A percentile compares a stretch with the other conserved stretches of the same genome.
phyloP scores from a whole-genome alignment of 1,284 basidiomycete species.

The Cutaneotrichosporon curvatum region DNA sequence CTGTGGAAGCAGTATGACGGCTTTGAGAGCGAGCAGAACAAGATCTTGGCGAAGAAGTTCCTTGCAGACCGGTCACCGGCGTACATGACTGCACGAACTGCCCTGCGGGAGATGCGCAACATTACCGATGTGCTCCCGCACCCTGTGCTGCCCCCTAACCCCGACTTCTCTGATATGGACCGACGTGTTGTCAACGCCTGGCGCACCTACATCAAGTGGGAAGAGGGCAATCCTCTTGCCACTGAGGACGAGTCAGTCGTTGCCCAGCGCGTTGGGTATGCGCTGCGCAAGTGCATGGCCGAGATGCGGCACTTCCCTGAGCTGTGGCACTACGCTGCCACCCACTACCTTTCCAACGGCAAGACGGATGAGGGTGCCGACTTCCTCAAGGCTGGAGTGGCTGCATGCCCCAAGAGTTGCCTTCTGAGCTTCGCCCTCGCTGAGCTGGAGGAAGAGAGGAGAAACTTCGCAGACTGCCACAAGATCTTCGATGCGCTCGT shows the following conservation, averaged over 20 bases:
- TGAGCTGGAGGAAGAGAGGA: conserved; percentile 67
- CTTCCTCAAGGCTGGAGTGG: conserved; percentile 76
- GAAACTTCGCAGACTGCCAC: conserved; percentile 63
- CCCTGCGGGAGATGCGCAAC: conserved; percentile 68
- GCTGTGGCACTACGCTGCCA: conserved; percentile 91
- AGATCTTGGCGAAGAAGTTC: conserved; percentile 94
- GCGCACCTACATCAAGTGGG: conserved; percentile 91
- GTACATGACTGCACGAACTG: conserved; percentile 89
- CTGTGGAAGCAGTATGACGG: conserved; percentile 93
- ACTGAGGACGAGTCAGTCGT: conserved; percentile 67
- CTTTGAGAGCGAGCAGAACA: conserved; percentile 86
- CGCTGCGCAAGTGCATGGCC: conserved; percentile 74
- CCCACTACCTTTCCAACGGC: conserved; percentile 65
- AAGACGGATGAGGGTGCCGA: conserved; percentile 72
- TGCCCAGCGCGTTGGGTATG: conserved; percentile 65
- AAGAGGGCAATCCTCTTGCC: conserved; percentile 84
- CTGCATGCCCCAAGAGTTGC: conserved; percentile 82
- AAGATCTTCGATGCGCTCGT: conserved; percentile 65
- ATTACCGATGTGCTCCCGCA: conserved; percentile 60
- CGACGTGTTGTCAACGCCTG: conserved; percentile 70
- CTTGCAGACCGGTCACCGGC: conserved; percentile 72
- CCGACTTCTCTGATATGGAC: conserved; percentile 67
- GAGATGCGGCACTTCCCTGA: conserved; percentile 91
- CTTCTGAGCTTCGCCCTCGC: conserved; percentile 81
- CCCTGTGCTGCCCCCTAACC: conserved; percentile 60